A percentile compares a stretch with the other conserved stretches of the same genome.
Conservation (phyloP, 2,329 filamentous ascomycete species). For the Pestalotiopsis sp. region DNA sequence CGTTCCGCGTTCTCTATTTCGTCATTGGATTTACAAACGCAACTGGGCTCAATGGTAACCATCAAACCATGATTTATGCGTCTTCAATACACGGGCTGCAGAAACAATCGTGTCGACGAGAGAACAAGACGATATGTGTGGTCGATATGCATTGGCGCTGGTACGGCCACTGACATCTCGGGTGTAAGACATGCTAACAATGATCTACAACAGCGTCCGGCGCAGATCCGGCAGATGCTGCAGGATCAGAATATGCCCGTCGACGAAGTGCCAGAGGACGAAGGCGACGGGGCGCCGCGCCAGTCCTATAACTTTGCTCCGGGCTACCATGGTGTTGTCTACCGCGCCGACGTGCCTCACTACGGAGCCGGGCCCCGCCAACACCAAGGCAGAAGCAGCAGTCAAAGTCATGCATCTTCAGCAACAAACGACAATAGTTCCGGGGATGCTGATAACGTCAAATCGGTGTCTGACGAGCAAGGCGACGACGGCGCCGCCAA, state of each 20-base stretch:
- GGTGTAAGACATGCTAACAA: neutral
- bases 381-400: conserved; percentile 12
- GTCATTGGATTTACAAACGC: neutral
- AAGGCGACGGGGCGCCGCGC: conserved; percentile 55
- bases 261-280: conserved; percentile 70
- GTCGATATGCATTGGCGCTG: conserved; percentile 64
- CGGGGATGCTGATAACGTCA: conserved; percentile 18
- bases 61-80: neutral
- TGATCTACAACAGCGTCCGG: conserved; percentile 61
- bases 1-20: conserved; percentile 3
- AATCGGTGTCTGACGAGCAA: conserved; percentile 16
- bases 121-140: conserved; percentile 55
- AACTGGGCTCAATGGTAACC: neutral
- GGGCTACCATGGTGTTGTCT: conserved; percentile 81
- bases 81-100: neutral
- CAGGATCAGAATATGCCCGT: conserved; percentile 74
- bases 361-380: conserved; percentile 49
- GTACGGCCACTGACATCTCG: conserved; percentile 34
- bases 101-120: neutral
- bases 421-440: conserved; percentile 9
- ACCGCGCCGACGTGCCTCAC: conserved; percentile 72
- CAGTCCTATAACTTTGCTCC: conserved; percentile 94
- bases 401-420: neutral
- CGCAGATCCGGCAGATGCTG: conserved; percentile 72
- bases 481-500: conserved; percentile 21